These are phyloP conservation scores for Boletellus ananas DNA, from an alignment of 768 basidiomycete genomes.

Conservation along the genomic window DNA sequence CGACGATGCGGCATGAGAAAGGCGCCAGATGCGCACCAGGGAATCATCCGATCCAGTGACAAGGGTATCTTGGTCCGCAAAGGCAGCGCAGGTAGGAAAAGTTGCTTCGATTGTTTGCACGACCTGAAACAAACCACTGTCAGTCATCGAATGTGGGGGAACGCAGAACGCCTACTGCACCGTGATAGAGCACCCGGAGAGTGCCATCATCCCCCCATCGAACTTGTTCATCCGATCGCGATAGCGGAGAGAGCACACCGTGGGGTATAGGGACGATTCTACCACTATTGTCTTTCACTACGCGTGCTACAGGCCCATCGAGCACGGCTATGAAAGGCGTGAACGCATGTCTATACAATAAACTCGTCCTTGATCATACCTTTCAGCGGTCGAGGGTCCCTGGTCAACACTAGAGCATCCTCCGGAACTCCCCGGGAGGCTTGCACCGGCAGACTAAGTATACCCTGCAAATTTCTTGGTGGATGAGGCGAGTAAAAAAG, in stretches of 20 bases:
- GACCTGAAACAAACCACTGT: slow-evolving; percentile 39
- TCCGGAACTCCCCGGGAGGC: slow-evolving; percentile 77
- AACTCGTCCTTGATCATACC: slow-evolving; percentile 34
- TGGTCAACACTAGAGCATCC: slow-evolving; percentile 66
- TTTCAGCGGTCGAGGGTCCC: slow-evolving; percentile 53
- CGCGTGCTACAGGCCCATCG: slow-evolving; percentile 33
- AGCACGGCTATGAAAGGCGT: slow-evolving; percentile 38
- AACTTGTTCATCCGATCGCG: slow-evolving; percentile 61
- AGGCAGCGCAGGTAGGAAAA: slow-evolving; percentile 68
- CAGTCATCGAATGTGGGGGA: background rate
- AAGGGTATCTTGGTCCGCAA: slow-evolving; percentile 69
- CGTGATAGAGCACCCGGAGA: slow-evolving; percentile 60
- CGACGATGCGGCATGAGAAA: slow-evolving; percentile 35
- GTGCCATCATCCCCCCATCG: slow-evolving; percentile 62
- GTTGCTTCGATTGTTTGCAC: slow-evolving; percentile 76
- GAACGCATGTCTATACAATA: background rate
- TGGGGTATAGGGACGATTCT: slow-evolving; percentile 58
- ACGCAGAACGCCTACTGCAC: slow-evolving; percentile 41
- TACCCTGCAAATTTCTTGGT: slow-evolving; percentile 63
- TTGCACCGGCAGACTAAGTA: slow-evolving; percentile 69
- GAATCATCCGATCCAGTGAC: slow-evolving; percentile 80
- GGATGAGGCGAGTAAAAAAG: slow-evolving; percentile 80
- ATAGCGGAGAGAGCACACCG: slow-evolving; percentile 55
- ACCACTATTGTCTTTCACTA: slow-evolving; percentile 46
- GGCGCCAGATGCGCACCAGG: slow-evolving; percentile 80